These are phyloP conservation scores for Hebeloma cylindrosporum DNA, from an alignment of 768 basidiomycete genomes.

Conservation along the genomic window DNA sequence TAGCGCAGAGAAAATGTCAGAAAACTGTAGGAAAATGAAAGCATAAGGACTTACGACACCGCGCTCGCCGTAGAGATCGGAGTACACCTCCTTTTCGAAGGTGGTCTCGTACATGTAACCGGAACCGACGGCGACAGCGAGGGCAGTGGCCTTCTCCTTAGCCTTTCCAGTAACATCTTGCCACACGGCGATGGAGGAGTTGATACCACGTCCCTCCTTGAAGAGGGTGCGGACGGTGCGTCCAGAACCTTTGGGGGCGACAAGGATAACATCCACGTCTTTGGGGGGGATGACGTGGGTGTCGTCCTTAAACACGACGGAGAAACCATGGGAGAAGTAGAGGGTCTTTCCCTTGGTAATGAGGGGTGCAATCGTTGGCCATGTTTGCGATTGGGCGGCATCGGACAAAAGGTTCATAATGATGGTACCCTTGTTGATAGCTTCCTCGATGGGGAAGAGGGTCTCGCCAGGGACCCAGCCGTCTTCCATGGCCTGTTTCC, in stretches of 20 bases:
- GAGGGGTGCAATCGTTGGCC: conserved; percentile 85
- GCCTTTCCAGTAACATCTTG: conserved; percentile 99
- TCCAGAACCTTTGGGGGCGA: conserved; percentile 98
- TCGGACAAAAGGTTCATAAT: conserved; percentile 99
- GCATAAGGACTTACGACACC: conserved; percentile 76
- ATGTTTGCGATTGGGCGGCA: conserved; percentile 97
- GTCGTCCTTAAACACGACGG: conserved; percentile 96
- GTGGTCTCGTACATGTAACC: conserved; percentile 99
- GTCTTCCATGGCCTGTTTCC: conserved; percentile 93
- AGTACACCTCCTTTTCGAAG: conserved; percentile 99
- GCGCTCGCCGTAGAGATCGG: conserved; percentile 98
- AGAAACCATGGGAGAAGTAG: conserved; percentile 99
- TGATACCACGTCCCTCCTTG: conserved; percentile 99
- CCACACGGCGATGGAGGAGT: conserved; percentile 91
- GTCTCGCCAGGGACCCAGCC: conserved; percentile 99
- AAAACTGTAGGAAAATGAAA: neutral
- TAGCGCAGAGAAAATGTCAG: conserved; percentile 13
- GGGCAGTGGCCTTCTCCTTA: conserved; percentile 92
- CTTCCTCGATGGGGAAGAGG: conserved; percentile 97
- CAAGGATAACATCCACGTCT: conserved; percentile 98
- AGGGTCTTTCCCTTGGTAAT: conserved; percentile 99
- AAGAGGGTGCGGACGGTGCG: conserved; percentile 99
- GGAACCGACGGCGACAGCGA: conserved; percentile 93
- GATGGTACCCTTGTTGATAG: conserved; percentile 93
- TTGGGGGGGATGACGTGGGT: conserved; percentile 89